phyloP scores from a whole-genome alignment of 2,329 filamentous ascomycete species.

The Fusarium tricinctum region DNA sequence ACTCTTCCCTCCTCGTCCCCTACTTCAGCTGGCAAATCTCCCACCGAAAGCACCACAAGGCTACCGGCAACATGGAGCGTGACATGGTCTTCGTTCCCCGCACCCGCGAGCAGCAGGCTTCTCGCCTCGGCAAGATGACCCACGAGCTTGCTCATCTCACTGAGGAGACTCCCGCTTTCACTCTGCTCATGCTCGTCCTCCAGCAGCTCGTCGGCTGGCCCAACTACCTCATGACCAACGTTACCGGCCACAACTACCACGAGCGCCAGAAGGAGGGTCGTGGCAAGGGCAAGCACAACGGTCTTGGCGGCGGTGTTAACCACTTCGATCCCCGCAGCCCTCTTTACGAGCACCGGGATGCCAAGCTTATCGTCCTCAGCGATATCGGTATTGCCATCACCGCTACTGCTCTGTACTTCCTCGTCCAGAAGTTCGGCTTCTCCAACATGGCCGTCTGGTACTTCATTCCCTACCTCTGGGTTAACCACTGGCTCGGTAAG shows the following conservation, averaged over 20 bases:
- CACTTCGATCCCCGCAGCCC: constrained; percentile 93
- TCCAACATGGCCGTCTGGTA: constrained; percentile 95
- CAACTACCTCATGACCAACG: constrained; percentile 90
- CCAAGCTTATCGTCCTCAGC: constrained; percentile 86
- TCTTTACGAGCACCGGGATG: constrained; percentile 91
- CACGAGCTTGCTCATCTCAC: constrained; percentile 91
- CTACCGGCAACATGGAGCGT: constrained; percentile 94
- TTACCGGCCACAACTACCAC: constrained; percentile 97
- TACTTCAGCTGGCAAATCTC: constrained; percentile 99
- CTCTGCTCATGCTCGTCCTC: constrained; percentile 77
- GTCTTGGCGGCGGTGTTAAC: constrained; percentile 84
- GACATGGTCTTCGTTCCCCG: constrained; percentile 99
- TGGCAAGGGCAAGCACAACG: constrained; percentile 92
- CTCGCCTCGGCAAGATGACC: constrained; percentile 77
- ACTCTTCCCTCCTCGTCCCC: constrained; percentile 89
- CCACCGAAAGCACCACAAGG: constrained; percentile 99
- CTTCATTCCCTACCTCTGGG: constrained; percentile 94
- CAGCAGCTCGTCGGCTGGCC: constrained; percentile 97
- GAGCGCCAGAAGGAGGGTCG: constrained; percentile 92
- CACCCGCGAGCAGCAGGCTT: constrained; percentile 85
- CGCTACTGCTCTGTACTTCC: constrained; percentile 71
- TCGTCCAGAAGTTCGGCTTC: constrained; percentile 85
- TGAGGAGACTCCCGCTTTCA: constrained; percentile 93
- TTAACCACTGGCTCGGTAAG: constrained; percentile 98
- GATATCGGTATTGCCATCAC: constrained; percentile 83